A percentile compares a stretch with the other conserved stretches of the same genome.
Evolutionary conservation across 192 early-diverging fungal genomes (phyloP).

Genomic region (Funneliformis geosporum): DNA sequence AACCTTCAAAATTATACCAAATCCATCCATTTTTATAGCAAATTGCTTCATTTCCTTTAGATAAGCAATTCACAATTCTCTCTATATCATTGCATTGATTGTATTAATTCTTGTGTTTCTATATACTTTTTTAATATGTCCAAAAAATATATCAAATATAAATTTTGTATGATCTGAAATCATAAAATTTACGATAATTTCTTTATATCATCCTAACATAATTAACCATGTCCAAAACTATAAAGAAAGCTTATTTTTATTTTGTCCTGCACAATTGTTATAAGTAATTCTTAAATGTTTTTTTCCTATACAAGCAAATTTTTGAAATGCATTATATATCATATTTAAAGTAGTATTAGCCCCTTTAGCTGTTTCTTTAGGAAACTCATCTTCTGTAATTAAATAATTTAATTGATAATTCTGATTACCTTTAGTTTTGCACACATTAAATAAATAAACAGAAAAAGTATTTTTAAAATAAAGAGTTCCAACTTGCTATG

Average conservation of each 20-base stretch:
- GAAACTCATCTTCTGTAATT: background rate
- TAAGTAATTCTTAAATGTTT: slow-evolving; percentile 12
- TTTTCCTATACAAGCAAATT: background rate
- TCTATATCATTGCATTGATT: background rate
- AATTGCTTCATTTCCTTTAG: background rate
- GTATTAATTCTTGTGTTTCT: too few relatives aligned
- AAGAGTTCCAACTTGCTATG: background rate
- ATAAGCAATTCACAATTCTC: background rate
- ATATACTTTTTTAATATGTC: background rate
- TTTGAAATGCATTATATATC: background rate
- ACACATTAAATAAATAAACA: background rate
- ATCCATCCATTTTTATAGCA: background rate
- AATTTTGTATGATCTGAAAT: background rate
- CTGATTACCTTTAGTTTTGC: background rate
- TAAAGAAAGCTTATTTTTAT: slow-evolving; percentile 15
- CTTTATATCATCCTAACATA: background rate
- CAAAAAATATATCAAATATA: slow-evolving; percentile 10
- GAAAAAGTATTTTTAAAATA: background rate
- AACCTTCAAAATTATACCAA: background rate
- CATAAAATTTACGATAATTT: background rate
- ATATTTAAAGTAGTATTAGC: slow-evolving; percentile 10
- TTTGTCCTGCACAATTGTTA: slow-evolving; percentile 7
- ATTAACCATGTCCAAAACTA: background rate
- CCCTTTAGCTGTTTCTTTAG: background rate
- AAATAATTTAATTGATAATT: slow-evolving; percentile 3